These are phyloP conservation scores for Boletus tomentosulus DNA, from an alignment of 768 basidiomycete species.

Conservation along the genomic window DNA sequence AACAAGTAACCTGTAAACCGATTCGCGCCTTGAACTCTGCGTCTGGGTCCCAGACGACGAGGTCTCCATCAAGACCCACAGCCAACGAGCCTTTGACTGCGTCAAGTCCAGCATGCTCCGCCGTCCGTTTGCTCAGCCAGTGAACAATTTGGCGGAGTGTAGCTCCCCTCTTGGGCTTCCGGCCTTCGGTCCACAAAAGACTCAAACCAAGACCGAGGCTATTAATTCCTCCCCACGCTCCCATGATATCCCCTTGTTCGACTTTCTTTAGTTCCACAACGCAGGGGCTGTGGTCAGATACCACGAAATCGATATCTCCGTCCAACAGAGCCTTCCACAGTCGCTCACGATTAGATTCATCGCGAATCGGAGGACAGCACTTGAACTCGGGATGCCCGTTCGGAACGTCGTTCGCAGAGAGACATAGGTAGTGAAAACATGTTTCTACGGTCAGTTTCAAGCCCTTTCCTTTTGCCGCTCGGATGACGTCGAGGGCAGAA, in stretches of 20 bases:
- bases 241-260: constrained; percentile 77
- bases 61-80: constrained; percentile 80
- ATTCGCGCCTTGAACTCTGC: constrained; percentile 39
- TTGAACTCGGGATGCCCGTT: constrained; percentile 82
- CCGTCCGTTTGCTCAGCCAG: constrained; percentile 76
- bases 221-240: constrained; percentile 93
- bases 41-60: constrained; percentile 77
- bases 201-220: constrained; percentile 87
- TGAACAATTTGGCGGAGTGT: constrained; percentile 57
- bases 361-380: constrained; percentile 93
- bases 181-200: constrained; percentile 83
- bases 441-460: constrained; percentile 88
- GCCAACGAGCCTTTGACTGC: constrained; percentile 66
- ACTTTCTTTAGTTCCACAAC: constrained; percentile 73
- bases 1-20: background rate
- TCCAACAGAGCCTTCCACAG: constrained; percentile 81
- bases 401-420: constrained; percentile 70
- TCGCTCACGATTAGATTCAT: constrained; percentile 60
- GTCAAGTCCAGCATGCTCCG: constrained; percentile 73
- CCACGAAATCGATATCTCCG: constrained; percentile 86
- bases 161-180: constrained; percentile 46
- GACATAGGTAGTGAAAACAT: constrained; percentile 93
- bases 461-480: constrained; percentile 59
- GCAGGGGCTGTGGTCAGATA: constrained; percentile 96
- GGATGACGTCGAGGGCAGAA: constrained; percentile 71